Percentiles rank a stretch among this genome's conserved stretches.
These are phyloP conservation scores for Mediolabrus comicus DNA, from an alignment of 108 stramenopile species.

Conservation along the genomic window DNA sequence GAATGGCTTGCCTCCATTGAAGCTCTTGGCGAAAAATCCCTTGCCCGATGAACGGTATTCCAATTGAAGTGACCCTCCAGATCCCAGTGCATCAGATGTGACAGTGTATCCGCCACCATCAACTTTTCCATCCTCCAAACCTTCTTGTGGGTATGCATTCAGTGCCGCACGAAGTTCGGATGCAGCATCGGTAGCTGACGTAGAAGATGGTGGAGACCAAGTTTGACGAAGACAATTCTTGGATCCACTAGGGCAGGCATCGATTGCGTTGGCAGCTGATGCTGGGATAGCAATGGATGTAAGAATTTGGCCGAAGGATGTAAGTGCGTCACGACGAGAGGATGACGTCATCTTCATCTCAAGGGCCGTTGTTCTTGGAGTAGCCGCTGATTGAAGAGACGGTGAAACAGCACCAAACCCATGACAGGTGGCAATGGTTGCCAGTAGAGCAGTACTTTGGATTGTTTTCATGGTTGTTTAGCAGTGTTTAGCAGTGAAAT, in stretches of 20 bases:
- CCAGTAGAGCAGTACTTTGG: background rate
- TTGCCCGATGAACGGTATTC: constrained; percentile 76
- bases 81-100: constrained; percentile 51
- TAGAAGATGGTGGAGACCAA: constrained; percentile 70
- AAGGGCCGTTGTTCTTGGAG: background rate
- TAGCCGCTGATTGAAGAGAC: background rate
- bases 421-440: background rate
- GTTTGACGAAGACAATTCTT: constrained; percentile 79
- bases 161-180: constrained; percentile 48
- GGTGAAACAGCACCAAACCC: background rate
- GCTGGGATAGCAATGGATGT: background rate
- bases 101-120: constrained; percentile 76
- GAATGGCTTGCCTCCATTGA: constrained; percentile 89
- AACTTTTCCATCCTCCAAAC: constrained; percentile 58
- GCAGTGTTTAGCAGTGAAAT: no score
- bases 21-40: constrained; percentile 78
- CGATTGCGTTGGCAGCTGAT: constrained; percentile 55
- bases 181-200: constrained; percentile 48
- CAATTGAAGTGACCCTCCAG: constrained; percentile 47
- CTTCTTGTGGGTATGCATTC: constrained; percentile 66
- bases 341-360: no score
- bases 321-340: background rate
- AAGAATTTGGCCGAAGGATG: background rate
- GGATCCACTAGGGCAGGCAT: constrained; percentile 58
- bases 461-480: background rate